Evolutionary conservation across 2,329 filamentous ascomycete species (phyloP).

Genomic region (Tolypocladium sp.): DNA sequence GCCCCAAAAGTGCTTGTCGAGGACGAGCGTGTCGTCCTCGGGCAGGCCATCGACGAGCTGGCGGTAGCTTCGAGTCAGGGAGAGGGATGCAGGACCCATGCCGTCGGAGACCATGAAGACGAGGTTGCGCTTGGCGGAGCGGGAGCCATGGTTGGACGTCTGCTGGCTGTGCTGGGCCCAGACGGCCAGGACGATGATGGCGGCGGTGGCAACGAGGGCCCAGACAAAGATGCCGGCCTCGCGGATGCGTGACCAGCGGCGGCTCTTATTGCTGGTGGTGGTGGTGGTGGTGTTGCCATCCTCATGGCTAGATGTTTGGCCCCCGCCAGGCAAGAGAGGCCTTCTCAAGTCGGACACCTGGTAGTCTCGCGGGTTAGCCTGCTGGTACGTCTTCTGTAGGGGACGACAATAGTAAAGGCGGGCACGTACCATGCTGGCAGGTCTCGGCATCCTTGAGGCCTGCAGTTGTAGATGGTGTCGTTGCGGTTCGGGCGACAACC

Average conservation of each 20-base stretch:
- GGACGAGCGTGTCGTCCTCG: conserved; percentile 61
- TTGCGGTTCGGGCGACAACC: neutral
- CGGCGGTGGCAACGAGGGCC: conserved; percentile 72
- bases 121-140: conserved; percentile 71
- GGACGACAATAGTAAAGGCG: neutral
- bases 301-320: conserved; percentile 14
- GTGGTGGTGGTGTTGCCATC: conserved; percentile 4
- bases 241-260: conserved; percentile 39
- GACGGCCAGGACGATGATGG: conserved; percentile 73
- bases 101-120: conserved; percentile 99
- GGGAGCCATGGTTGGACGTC: conserved; percentile 26
- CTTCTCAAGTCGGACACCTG: conserved; percentile 32
- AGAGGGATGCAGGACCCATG: conserved; percentile 90
- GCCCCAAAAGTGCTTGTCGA: conserved; percentile 87
- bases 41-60: conserved; percentile 70
- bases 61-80: conserved; percentile 76
- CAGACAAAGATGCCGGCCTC: conserved; percentile 73
- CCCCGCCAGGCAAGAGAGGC: conserved; percentile 29
- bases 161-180: conserved; percentile 61
- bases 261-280: conserved; percentile 6
- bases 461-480: neutral
- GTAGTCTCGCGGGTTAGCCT: conserved; percentile 1
- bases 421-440: conserved; percentile 1
- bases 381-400: neutral
- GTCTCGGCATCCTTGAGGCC: neutral